Evolutionary conservation across 2,329 filamentous ascomycete genomes (phyloP).

Genomic region (Aureobasidium sp.): DNA sequence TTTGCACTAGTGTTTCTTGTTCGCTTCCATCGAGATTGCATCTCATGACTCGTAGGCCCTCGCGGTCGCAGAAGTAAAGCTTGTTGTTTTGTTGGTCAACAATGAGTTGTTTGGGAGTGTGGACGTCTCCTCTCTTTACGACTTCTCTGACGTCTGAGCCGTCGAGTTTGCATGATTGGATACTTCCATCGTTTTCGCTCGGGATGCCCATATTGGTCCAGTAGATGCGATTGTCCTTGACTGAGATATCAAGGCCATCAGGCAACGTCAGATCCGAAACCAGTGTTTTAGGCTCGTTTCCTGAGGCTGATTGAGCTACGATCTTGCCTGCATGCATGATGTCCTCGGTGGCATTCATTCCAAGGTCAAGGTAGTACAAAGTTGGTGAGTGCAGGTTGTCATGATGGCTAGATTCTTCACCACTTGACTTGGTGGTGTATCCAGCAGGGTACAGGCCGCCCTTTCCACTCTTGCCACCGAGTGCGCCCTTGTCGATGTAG

Average conservation of each 20-base stretch:
- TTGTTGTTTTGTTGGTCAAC: slow-evolving; percentile 25
- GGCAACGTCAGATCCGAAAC: slow-evolving; percentile 52
- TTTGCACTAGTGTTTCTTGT: slow-evolving; percentile 35
- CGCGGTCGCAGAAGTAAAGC: slow-evolving; percentile 40
- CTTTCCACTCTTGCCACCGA: slow-evolving; percentile 32
- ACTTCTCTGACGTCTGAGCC: slow-evolving; percentile 31
- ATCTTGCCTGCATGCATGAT: slow-evolving; percentile 46
- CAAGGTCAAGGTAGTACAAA: not conserved
- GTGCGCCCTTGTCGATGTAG: slow-evolving; percentile 41
- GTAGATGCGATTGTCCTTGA: slow-evolving; percentile 25
- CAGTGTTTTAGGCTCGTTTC: slow-evolving; percentile 38
- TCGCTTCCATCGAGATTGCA: slow-evolving; percentile 31
- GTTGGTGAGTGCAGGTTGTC: slow-evolving; percentile 1
- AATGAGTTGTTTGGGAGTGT: slow-evolving; percentile 44
- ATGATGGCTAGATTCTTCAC: not conserved
- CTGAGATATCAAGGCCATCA: slow-evolving; percentile 38
- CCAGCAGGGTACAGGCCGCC: slow-evolving; percentile 18
- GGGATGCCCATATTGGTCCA: slow-evolving; percentile 27
- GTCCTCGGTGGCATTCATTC: slow-evolving; percentile 24
- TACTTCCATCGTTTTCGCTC: slow-evolving; percentile 17
- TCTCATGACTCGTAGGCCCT: slow-evolving; percentile 35
- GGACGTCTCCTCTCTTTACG: slow-evolving; percentile 37
- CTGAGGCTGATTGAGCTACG: slow-evolving; percentile 49
- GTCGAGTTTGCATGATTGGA: slow-evolving; percentile 34
- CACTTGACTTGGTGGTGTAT: not conserved